A percentile compares a stretch with the other conserved stretches of the same genome.
Evolutionary conservation across 1,139 yeast species (phyloP).

Genomic region (Suhomyces maxii): DNA sequence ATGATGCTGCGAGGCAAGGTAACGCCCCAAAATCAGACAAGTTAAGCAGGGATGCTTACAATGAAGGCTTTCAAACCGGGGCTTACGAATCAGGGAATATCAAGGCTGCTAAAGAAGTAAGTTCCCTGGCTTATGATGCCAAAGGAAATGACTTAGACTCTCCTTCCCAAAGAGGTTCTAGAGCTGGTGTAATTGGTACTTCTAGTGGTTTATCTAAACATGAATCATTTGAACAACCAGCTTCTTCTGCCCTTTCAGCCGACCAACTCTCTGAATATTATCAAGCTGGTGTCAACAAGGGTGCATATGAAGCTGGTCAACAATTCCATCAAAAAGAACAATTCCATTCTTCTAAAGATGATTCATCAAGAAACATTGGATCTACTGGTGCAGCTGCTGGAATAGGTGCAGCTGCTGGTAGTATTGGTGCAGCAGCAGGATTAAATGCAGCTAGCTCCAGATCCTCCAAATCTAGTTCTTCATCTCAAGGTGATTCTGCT

Average conservation of each 20-base stretch:
- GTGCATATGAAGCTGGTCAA: constrained; percentile 18
- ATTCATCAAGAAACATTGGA: neutral
- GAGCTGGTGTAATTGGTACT: constrained; percentile 7
- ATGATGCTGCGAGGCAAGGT: constrained; percentile 5
- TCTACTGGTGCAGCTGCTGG: neutral
- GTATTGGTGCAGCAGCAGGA: constrained; percentile 1
- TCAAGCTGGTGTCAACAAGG: constrained; percentile 16
- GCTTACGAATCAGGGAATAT: constrained; percentile 6
- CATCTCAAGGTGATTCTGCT: no score
- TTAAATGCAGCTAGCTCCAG: neutral
- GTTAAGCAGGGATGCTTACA: neutral
- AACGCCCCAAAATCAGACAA: constrained; percentile 4
- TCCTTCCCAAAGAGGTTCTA: neutral
- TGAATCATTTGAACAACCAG: neutral
- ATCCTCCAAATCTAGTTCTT: neutral
- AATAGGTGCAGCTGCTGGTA: constrained; percentile 1
- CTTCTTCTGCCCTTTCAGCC: neutral
- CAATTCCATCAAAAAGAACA: constrained; percentile 3
- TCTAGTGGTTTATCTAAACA: constrained; percentile 2
- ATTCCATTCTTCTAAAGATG: neutral
- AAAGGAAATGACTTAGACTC: neutral
- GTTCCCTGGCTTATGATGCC: neutral
- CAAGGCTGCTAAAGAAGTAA: constrained; percentile 3
- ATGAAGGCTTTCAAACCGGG: constrained; percentile 3
- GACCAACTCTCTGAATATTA: constrained; percentile 10